Evolutionary conservation across 1,139 yeast genomes (phyloP), one percentile per base, ranked within the genome.

Genomic region (Debaryomycetaceae sp.): DNA sequence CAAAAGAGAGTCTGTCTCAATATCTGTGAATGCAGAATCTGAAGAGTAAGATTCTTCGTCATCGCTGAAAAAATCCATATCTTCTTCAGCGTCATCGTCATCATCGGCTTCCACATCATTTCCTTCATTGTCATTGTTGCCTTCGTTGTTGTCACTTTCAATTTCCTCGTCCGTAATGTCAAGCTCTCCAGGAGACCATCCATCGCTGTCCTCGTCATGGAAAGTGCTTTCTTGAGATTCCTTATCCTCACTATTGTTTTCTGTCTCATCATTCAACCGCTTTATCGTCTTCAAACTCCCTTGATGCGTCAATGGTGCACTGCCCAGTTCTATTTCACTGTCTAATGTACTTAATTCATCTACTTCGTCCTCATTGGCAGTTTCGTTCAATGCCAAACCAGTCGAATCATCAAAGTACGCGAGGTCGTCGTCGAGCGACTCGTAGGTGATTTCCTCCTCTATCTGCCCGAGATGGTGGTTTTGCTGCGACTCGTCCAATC

Each of bases 1-100:
- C 37, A 67, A 47, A 29, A 71, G 55, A 0, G 77, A 70, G 41
- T 68, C 75, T 4, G 68, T 64, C 44, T 73, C 77, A 17, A 73
- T 65, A 46, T 73, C 78, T 1, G 78, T 73, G 46, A 73, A 73
- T 5, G 76, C 76, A 0, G 77, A 72, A 44, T 72, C 77, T 1
- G 65, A 53, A 0, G 75, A 65, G 0, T 69, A 63, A 1, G 52
- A 55, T 13, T 64, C 72, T 43, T 58, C 46, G 37, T 53, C 51
- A 39, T 53, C 51, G 43, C 58, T 58, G 34, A 57, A 60, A 31
- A 45, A 34, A 39, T 45, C 47, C 45, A 49, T 52, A 8, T 48
- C 51, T 3, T 52, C 52, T 20, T 52, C 57, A 8, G 50, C 54
- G n/a, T 59, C 59, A 6, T 55, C 49, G 6, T 45, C 54, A 4